Percentiles rank a stretch among this genome's conserved stretches.
Evolutionary conservation across 1,284 basidiomycete species (phyloP).

Genomic region (Heliocybe sulcata): DNA sequence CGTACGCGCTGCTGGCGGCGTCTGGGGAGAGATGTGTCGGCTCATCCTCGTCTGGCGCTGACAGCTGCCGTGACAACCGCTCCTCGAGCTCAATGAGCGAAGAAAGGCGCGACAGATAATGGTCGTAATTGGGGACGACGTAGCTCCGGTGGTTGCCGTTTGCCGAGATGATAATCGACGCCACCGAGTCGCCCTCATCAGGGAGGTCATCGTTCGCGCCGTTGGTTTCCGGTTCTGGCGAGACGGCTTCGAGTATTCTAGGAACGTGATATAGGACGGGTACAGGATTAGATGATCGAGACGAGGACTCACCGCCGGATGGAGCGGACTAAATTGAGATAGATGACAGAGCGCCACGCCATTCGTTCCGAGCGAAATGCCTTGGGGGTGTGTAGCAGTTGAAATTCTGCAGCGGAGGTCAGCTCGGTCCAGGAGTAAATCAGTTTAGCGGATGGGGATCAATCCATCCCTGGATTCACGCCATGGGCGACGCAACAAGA

Average conservation of each 20-base stretch:
- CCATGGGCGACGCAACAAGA: too few relatives aligned
- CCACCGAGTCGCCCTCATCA: slow-evolving; percentile 40
- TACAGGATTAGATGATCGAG: background rate
- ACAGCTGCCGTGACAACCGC: slow-evolving; percentile 54
- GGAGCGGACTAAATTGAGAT: slow-evolving; percentile 76
- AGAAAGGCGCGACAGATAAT: slow-evolving; percentile 49
- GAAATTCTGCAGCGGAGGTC: slow-evolving; percentile 56
- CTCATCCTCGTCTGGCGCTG: slow-evolving; percentile 53
- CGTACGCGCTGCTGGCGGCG: slow-evolving; percentile 3
- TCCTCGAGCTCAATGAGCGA: slow-evolving; percentile 64
- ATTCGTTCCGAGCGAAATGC: slow-evolving; percentile 71
- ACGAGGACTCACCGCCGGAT: slow-evolving; percentile 48
- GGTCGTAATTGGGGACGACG: slow-evolving; percentile 46
- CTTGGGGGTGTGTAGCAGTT: slow-evolving; percentile 65
- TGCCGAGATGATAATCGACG: slow-evolving; percentile 41
- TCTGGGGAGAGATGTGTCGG: slow-evolving; percentile 22
- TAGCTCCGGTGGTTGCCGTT: slow-evolving; percentile 22
- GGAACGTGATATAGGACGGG: slow-evolving; percentile 3
- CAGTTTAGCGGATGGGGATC: slow-evolving; percentile 5
- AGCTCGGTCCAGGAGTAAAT: background rate
- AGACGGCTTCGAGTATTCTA: slow-evolving; percentile 73
- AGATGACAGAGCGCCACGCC: slow-evolving; percentile 80
- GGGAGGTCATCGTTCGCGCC: slow-evolving; percentile 33
- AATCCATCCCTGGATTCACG: background rate
- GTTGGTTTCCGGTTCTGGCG: slow-evolving; percentile 44